Evolutionary conservation across 1,139 yeast genomes (phyloP).

Genomic region (Candida tetrigidarum): DNA sequence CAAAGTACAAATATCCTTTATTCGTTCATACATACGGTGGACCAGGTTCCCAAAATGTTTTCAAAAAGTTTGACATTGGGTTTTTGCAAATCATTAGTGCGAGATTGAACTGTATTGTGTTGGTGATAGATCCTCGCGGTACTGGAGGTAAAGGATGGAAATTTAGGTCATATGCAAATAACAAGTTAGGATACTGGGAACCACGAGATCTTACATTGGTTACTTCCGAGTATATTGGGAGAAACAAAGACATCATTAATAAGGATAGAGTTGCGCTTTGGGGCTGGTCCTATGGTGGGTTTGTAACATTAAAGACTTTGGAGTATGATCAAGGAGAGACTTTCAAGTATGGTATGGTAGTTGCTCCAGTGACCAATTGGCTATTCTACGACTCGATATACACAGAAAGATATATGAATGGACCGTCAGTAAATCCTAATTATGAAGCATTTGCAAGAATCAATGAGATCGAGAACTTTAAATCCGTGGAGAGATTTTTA

Average conservation of each 20-base stretch:
- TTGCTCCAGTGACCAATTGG: constrained; percentile 87
- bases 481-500: constrained; percentile 60
- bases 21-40: constrained; percentile 91
- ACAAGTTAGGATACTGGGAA: constrained; percentile 83
- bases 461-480: constrained; percentile 52
- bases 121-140: constrained; percentile 92
- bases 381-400: constrained; percentile 73
- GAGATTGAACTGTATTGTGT: constrained; percentile 70
- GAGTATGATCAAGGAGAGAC: constrained; percentile 64
- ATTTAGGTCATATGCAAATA: constrained; percentile 67
- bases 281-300: constrained; percentile 91
- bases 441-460: constrained; percentile 53
- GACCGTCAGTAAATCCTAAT: constrained; percentile 57
- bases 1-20: constrained; percentile 65
- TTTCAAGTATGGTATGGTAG: constrained; percentile 77
- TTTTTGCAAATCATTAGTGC: constrained; percentile 77
- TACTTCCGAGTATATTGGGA: constrained; percentile 61
- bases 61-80: constrained; percentile 55
- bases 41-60: constrained; percentile 84
- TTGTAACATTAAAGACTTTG: constrained; percentile 69
- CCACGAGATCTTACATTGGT: constrained; percentile 78
- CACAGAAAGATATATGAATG: constrained; percentile 89
- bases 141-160: constrained; percentile 90
- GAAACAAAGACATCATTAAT: constrained; percentile 59
- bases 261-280: constrained; percentile 76